Percentiles rank a stretch among this genome's conserved stretches.
Conservation (phyloP, 129 eudicot genomes). For the Chrysanthemum makinoi region DNA sequence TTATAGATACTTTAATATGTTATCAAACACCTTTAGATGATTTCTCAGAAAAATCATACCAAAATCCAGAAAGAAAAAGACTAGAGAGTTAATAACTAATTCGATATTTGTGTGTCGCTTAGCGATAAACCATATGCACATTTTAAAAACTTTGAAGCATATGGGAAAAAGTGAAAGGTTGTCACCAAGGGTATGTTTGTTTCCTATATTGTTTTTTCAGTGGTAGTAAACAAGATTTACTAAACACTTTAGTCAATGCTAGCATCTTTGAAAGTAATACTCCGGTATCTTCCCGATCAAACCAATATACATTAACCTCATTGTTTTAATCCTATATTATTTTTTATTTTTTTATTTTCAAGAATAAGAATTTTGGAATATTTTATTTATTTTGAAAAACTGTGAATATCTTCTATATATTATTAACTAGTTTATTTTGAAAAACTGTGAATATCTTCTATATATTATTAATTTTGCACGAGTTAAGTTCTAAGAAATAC, state of each 20-base stretch:
- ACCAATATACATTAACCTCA: too few species aligned
- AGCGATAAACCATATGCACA: conserved; percentile 15
- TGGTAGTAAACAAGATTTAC: conserved; percentile 14
- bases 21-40: background rate
- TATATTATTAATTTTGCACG: too few species aligned
- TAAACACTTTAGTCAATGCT: conserved; percentile 35
- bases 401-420: too few species aligned
- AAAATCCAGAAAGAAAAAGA: too few species aligned
- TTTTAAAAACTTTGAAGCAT: conserved; percentile 30
- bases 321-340: too few species aligned
- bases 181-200: conserved; percentile 89
- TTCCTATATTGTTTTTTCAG: conserved; percentile 59
- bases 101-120: conserved; percentile 1
- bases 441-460: too few species aligned
- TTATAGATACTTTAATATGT: background rate
- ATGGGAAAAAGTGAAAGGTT: conserved; percentile 79
- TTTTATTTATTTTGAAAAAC: too few species aligned
- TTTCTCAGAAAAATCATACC: background rate
- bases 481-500: too few species aligned
- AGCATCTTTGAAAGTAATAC: conserved; percentile 8
- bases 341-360: too few species aligned
- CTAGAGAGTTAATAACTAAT: background rate
- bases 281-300: too few species aligned
- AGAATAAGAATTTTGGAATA: too few species aligned
- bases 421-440: too few species aligned